phyloP scores from a whole-genome alignment of 2,329 filamentous ascomycete species.

The Hymenoscyphus linearis region DNA sequence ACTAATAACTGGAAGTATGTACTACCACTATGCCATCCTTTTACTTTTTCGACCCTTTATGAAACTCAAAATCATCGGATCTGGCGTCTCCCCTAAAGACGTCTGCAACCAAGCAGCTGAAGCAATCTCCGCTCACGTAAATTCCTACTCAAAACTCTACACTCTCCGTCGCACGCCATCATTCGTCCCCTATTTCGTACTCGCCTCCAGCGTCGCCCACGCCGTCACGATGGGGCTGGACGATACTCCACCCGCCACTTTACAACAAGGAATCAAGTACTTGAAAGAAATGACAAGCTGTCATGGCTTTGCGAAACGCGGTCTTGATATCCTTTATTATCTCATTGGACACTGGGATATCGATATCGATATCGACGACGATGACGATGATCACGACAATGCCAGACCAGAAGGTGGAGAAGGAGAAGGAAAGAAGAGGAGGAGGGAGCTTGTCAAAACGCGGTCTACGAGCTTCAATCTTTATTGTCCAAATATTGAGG shows the following conservation, averaged over 20 bases:
- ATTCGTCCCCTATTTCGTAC: conserved; percentile 31
- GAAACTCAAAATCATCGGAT: conserved; percentile 25
- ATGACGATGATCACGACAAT: too few relatives aligned
- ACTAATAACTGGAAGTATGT: conserved; percentile 47
- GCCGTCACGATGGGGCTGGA: conserved; percentile 24
- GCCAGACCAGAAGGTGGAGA: not conserved
- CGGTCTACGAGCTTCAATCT: conserved; percentile 17
- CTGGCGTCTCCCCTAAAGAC: conserved; percentile 26
- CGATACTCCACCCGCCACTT: conserved; percentile 33
- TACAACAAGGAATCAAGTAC: conserved; percentile 51
- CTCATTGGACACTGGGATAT: conserved; percentile 56
- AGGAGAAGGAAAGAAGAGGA: conserved; percentile 29
- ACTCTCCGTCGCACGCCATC: conserved; percentile 30
- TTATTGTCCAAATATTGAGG: conserved; percentile 24
- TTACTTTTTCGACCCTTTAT: conserved; percentile 66
- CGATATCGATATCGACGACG: conserved; percentile 39
- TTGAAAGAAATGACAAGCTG: conserved; percentile 53
- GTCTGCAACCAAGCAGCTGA: conserved; percentile 32
- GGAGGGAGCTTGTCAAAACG: conserved; percentile 25
- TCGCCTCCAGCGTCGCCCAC: conserved; percentile 27
- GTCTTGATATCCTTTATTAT: conserved; percentile 45
- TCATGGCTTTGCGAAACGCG: conserved; percentile 27
- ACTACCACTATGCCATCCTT: conserved; percentile 64
- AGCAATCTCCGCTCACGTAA: conserved; percentile 32
- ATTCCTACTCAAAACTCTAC: conserved; percentile 30